A percentile compares a stretch with the other conserved stretches of the same genome.
These are phyloP conservation scores for Mortierella claussenii DNA, from an alignment of 192 early-diverging fungal species.

Conservation along the genomic window DNA sequence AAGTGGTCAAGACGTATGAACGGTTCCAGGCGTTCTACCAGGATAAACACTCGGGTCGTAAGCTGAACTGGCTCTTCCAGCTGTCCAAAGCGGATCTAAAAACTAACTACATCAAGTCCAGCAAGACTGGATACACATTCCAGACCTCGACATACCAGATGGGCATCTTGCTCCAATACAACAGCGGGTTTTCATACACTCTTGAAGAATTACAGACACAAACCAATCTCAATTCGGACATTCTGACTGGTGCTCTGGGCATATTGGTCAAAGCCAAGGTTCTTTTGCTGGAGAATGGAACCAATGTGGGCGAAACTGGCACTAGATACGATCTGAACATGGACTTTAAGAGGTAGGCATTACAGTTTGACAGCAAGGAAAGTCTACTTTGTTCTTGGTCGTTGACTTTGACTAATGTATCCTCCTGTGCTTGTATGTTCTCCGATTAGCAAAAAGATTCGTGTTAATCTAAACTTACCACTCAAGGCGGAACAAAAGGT, in stretches of 20 bases:
- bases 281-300: slow-evolving; percentile 63
- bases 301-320: slow-evolving; percentile 63
- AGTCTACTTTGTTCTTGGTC: not conserved
- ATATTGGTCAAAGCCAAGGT: slow-evolving; percentile 89
- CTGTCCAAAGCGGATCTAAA: slow-evolving; percentile 92
- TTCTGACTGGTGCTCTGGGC: slow-evolving; percentile 73
- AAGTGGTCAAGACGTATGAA: slow-evolving; percentile 87
- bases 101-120: slow-evolving; percentile 84
- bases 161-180: slow-evolving; percentile 93
- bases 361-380: no score
- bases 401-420: not conserved
- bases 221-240: slow-evolving; percentile 79
- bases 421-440: no score
- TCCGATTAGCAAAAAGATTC: slow-evolving; percentile 83
- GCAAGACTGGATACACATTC: slow-evolving; percentile 81
- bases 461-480: slow-evolving; percentile 87
- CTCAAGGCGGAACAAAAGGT: slow-evolving; percentile 91
- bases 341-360: slow-evolving; percentile 74
- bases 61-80: slow-evolving; percentile 96
- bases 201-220: slow-evolving; percentile 78
- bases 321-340: slow-evolving; percentile 80
- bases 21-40: slow-evolving; percentile 90
- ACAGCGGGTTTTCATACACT: slow-evolving; percentile 78
- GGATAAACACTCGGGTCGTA: slow-evolving; percentile 87
- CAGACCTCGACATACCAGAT: slow-evolving; percentile 93